These are phyloP conservation scores for Leccinum truebloodii DNA, from an alignment of 768 basidiomycete genomes.

Conservation along the genomic window DNA sequence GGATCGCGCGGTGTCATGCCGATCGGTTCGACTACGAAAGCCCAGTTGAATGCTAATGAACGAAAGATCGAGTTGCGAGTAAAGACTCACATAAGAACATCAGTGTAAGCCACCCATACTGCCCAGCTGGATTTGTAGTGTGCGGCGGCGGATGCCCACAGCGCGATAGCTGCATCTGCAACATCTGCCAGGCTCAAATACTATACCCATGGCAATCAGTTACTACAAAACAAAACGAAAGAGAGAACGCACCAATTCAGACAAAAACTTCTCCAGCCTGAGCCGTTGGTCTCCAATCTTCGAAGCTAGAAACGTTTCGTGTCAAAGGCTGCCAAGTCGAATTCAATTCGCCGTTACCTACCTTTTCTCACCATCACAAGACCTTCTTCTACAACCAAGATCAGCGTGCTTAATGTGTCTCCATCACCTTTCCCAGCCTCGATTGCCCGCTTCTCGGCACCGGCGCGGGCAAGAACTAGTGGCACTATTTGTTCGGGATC, in stretches of 20 bases:
- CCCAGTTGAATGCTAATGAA: neutral
- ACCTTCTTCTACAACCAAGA: constrained; percentile 62
- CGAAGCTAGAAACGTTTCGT: constrained; percentile 43
- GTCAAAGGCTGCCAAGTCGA: neutral
- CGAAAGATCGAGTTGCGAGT: neutral
- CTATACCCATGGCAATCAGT: constrained; percentile 32
- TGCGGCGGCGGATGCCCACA: constrained; percentile 70
- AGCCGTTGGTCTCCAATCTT: constrained; percentile 72
- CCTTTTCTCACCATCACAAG: constrained; percentile 62
- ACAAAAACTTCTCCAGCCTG: constrained; percentile 81
- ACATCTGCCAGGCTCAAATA: constrained; percentile 47
- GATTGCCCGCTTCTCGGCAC: constrained; percentile 58
- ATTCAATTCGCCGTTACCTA: constrained; percentile 24
- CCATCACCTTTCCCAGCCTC: constrained; percentile 53
- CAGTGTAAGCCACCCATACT: constrained; percentile 75
- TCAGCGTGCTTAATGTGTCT: constrained; percentile 50
- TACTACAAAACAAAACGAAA: neutral
- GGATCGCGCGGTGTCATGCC: constrained; percentile 60
- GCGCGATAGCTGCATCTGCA: constrained; percentile 52
- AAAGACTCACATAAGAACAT: constrained; percentile 63
- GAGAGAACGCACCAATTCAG: constrained; percentile 60
- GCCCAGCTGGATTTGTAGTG: constrained; percentile 71
- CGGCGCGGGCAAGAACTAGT: constrained; percentile 61
- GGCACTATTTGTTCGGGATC: constrained; percentile 68
- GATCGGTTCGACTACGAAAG: constrained; percentile 47